Base-by-base conservation (phyloP, 306 rosid species). In the Luffa aegyptiaca region DNA sequence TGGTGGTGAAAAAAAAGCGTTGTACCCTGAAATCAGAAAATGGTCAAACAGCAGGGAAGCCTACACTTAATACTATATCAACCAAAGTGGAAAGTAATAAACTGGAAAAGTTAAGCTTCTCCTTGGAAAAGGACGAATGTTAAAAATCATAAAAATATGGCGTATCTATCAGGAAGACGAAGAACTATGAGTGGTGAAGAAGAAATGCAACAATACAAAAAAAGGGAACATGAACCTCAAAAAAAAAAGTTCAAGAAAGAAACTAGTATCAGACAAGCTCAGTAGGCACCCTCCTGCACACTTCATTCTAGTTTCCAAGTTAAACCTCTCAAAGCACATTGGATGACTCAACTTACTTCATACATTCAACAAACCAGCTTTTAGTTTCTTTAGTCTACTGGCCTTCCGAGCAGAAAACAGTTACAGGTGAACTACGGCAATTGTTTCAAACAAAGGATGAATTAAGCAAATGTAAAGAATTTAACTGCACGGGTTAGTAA, bases 1-100 rank as follows among this genome's bases (percentile, higher is more conserved):
- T 75, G 63, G 18, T 37, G 79, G 79, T 52, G 79, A 75, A 51
- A 75, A 75, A 75, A 49, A 75, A 51, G 59, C 65, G 41, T 12
- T 66, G 45, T 49, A 52, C 21, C 82, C 77, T 80, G 66, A 56
- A 80, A 68, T 12, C 0, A 78, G 72, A 59, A 78, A 45, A 21
- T n/a, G 48, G 39, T 14, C 72, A 78, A 46, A 44, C 12, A 59
- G 10, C 62, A 12, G 68, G 12, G 10, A 37, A 26, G 42, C 14
- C 76, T 79, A 51, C 20, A 16, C 63, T 9, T 11, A 44, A 55
- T 57, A 49, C 78, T 33, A 7, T 48, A 13, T 51, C 61, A 35
- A 48, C 16, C 61, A 8, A 74, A 74, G 8, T 33, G 31, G 62
- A 74, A 74, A 14, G 31, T 49, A 49, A 16, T 16, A 7, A 49